Evolutionary conservation across 1,139 yeast species (phyloP), one percentile per base, ranked within the genome.

Genomic region (Scheffersomyces cryptocercus): DNA sequence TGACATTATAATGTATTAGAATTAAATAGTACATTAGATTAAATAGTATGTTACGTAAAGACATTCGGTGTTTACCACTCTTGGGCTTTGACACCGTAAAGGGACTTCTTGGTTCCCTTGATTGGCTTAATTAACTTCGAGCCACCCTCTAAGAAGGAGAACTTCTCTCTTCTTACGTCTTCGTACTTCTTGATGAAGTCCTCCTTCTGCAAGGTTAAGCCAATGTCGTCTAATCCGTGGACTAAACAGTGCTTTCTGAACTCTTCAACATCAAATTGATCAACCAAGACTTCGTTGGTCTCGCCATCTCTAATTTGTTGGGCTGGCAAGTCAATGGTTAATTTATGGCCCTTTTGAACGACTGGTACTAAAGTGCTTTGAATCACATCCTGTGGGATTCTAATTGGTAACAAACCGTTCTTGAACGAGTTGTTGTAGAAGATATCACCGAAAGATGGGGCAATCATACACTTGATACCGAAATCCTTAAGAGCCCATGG

Each of bases 401-500:
- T 83, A 57, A 93, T 88, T 48, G 98, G 97, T 53, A 93, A 75
- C 65, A 93, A 77, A 40, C 97, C 97, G 68, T 93, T 93, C 75
- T 93, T 93, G 76, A 87, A 88, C 40, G 97, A 90, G 75, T 93
- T 93, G 74, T 88, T 93, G 81, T 88, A 91, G 77, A 93, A 93
- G 58, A 93, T 93, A 68, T 93, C 99, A 64, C 99, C 99, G 59
- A 91, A 93, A 1, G 97, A 89, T 47, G 98, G 98, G 4, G 99
- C 98, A 68, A 93, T 90, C 63, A 93, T 87, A 51, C 93, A 86
- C 67, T 88, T 85, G 67, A 93, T 90, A 65, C 99, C 99, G 60
- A 93, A 93, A 70, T 93, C 99, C 60, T 89, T 91, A 54, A 93
- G 79, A 3, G 99, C 99, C 99, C 99, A 93, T 46, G 99, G 98